Evolutionary conservation across 1,139 yeast species (phyloP), one percentile per base, ranked within the genome.

Genomic region (Nakaseomyces sp.): DNA sequence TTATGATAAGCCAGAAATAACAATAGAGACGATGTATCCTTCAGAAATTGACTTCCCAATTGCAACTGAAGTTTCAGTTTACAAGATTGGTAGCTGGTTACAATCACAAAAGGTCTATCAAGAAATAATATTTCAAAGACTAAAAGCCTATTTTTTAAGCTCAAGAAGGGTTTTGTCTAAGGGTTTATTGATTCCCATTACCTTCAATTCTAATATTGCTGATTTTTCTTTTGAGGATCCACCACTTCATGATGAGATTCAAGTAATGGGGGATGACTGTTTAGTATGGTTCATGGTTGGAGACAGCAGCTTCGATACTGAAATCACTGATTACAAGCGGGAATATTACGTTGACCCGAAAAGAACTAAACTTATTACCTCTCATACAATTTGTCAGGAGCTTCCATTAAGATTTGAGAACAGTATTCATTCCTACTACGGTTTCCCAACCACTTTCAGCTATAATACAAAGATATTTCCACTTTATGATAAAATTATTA

Each of bases 261-360:
- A 17, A 2, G 15, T 72, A 2, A 88, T 87, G 0, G 65, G 68
- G 2, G 86, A 87, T 0, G 88, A 88, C 57, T 72, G 78, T 0
- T 76, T 89, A 12, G 95, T 91, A 0, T 91, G 96, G 96, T 89
- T 88, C 62, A 77, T 76, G 52, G 67, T 75, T 8, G 67, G 69
- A 18, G 60, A 66, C 17, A 72, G 73, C 0, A 67, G 60, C 3
- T 50, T 62, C 19, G 51, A 54, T 10, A 49, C 47, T 5, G 55
- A 52, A 22, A 60, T 61, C 2, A 61, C 57, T 0, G 59, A 58
- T 1, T 63, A 70, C 0, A 60, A 61, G 2, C 45, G 50, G 1
- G 61, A 57, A 5, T 52, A 50, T 41, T 39, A 47, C 18, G 47
- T 60, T 17, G 59, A 59, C 40, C 56, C 60, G 20, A 39, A 45